A percentile compares a stretch with the other conserved stretches of the same genome.
Conservation (phyloP, 306 rosid species). For the Vachellia collinsii region DNA sequence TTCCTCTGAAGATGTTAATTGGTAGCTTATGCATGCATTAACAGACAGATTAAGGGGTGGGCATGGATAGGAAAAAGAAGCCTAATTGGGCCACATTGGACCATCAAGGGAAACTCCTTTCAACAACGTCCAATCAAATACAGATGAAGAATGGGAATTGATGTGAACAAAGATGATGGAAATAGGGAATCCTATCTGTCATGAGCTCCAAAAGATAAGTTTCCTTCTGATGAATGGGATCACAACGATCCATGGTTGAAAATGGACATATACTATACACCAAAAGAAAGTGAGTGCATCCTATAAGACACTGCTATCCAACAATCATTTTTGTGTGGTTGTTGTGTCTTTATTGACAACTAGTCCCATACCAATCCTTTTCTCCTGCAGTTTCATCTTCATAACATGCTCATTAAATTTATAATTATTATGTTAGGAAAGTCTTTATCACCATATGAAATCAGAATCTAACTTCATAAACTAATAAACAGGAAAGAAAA, state of each 20-base stretch:
- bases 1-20: neutral
- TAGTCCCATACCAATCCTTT: neutral
- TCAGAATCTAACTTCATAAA: no score
- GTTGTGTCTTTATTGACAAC: conserved; percentile 12
- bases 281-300: neutral
- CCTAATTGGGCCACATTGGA: no score
- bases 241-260: neutral
- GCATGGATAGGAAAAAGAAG: no score
- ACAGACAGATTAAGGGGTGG: neutral
- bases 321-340: neutral
- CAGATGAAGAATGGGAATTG: no score
- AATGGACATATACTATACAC: conserved; percentile 13
- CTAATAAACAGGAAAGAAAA: no score
- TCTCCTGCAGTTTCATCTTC: neutral
- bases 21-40: no score
- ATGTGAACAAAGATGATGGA: no score
- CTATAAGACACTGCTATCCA: conserved; percentile 10
- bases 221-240: conserved; percentile 11
- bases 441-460: no score
- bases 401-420: neutral
- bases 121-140: no score
- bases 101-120: no score
- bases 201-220: neutral
- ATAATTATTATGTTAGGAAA: neutral
- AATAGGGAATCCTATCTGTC: no score